phyloP scores from a whole-genome alignment of 129 eudicot genomes.

The Calendula officinalis region DNA sequence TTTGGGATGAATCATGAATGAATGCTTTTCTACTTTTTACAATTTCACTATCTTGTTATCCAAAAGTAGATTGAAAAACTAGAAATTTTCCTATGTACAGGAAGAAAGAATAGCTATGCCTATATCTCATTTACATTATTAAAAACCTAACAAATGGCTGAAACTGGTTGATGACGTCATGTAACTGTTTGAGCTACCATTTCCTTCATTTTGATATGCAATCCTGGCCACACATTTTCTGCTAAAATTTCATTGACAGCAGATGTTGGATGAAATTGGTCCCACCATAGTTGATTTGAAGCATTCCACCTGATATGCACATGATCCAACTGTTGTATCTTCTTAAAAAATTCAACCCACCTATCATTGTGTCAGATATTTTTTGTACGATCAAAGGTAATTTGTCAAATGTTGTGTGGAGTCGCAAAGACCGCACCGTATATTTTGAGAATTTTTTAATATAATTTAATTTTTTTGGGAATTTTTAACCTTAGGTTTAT shows the following conservation, averaged over 20 bases:
- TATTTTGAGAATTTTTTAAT: too few species aligned
- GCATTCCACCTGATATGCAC: slow-evolving; percentile 85
- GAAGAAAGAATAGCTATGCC: too few species aligned
- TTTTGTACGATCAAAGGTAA: too few species aligned
- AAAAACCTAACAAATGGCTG: slow-evolving; percentile 9
- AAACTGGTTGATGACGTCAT: slow-evolving; percentile 21
- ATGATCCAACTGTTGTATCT: slow-evolving; percentile 71
- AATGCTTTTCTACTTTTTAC: background rate
- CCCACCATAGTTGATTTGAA: slow-evolving; percentile 92
- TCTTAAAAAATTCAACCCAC: too few species aligned
- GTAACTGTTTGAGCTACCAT: slow-evolving; percentile 45
- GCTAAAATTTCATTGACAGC: slow-evolving; percentile 70
- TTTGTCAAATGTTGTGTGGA: too few species aligned
- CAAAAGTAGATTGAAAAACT: too few species aligned
- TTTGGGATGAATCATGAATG: too few species aligned
- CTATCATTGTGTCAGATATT: too few species aligned
- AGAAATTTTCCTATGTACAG: too few species aligned
- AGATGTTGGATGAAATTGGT: slow-evolving; percentile 92
- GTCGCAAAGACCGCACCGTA: too few species aligned
- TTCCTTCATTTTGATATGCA: slow-evolving; percentile 60
- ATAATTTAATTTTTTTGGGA: too few species aligned
- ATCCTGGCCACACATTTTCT: slow-evolving; percentile 81
- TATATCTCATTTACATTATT: slow-evolving; percentile 3
- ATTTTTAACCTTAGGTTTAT: too few species aligned
- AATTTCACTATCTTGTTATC: background rate